Evolutionary conservation across 345 rosid genomes (phyloP).

Genomic region (Eucalyptus sp.): DNA sequence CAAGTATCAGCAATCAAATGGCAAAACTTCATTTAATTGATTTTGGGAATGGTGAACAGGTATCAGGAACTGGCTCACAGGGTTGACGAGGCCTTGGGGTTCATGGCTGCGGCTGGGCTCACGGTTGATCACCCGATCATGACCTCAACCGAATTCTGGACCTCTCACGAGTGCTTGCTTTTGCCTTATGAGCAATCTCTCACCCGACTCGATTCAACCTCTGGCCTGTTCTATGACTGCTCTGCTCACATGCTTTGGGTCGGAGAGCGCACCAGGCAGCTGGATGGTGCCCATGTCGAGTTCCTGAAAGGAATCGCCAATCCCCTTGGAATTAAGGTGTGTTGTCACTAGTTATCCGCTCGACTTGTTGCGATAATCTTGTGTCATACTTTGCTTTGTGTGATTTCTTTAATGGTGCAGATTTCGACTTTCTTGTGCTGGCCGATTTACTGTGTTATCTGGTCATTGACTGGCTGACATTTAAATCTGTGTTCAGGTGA

Average conservation of each 20-base stretch:
- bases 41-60: background rate
- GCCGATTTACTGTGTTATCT: background rate
- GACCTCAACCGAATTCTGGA: conserved; percentile 18
- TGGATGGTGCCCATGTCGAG: conserved; percentile 18
- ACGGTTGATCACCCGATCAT: conserved; percentile 14
- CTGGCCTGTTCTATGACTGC: conserved; percentile 14
- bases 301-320: conserved; percentile 13
- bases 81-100: conserved; percentile 18
- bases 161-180: conserved; percentile 18
- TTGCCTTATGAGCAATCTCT: conserved; percentile 16
- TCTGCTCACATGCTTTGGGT: conserved; percentile 18
- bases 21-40: background rate
- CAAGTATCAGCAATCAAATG: background rate
- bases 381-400: background rate
- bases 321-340: conserved; percentile 15
- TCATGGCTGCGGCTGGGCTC: conserved; percentile 17
- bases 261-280: conserved; percentile 15
- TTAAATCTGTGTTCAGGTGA: background rate
- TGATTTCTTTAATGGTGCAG: background rate
- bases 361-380: background rate
- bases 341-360: too few species aligned
- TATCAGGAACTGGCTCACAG: conserved; percentile 14
- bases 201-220: conserved; percentile 13
- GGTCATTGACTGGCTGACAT: background rate
- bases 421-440: background rate